phyloP scores from a whole-genome alignment of 2,329 filamentous ascomycete species.

The Diplodia seriata region DNA sequence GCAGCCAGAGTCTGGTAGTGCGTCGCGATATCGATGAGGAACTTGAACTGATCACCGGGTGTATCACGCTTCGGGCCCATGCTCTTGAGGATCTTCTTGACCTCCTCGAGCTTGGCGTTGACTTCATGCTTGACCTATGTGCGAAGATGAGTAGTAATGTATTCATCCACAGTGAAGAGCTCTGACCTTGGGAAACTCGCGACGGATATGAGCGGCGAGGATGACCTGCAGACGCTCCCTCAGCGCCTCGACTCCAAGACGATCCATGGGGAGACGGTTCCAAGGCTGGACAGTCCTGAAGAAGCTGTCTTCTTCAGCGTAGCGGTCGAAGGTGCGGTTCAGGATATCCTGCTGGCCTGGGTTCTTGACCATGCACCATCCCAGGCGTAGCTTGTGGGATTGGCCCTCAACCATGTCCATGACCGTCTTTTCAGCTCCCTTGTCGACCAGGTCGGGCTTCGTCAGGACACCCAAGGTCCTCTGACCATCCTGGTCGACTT shows the following conservation, averaged over 20 bases:
- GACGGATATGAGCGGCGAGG: conserved; percentile 52
- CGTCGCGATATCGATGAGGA: conserved; percentile 48
- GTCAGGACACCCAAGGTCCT: conserved; percentile 49
- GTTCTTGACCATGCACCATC: conserved; percentile 64
- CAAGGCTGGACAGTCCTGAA: conserved; percentile 46
- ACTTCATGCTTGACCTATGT: conserved; percentile 46
- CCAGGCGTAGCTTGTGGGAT: conserved; percentile 52
- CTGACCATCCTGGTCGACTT: conserved; percentile 42
- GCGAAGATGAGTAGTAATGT: conserved; percentile 38
- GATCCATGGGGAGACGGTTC: conserved; percentile 47
- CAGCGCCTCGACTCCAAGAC: conserved; percentile 53
- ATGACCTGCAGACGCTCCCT: conserved; percentile 51
- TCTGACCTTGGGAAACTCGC: conserved; percentile 55
- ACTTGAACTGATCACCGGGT: conserved; percentile 46
- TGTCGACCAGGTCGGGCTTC: conserved; percentile 46
- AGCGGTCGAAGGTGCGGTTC: conserved; percentile 38
- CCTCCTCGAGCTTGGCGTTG: conserved; percentile 39
- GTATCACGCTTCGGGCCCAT: conserved; percentile 48
- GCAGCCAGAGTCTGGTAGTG: conserved; percentile 49
- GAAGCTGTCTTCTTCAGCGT: conserved; percentile 46
- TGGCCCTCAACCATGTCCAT: conserved; percentile 50
- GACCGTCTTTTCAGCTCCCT: conserved; percentile 50
- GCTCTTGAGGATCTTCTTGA: conserved; percentile 38
- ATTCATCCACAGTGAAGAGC: neutral
- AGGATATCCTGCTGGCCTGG: conserved; percentile 39